Base-by-base conservation (phyloP, 371 early-diverging fungal genomes). In the Vairimorpha apis region DNA sequence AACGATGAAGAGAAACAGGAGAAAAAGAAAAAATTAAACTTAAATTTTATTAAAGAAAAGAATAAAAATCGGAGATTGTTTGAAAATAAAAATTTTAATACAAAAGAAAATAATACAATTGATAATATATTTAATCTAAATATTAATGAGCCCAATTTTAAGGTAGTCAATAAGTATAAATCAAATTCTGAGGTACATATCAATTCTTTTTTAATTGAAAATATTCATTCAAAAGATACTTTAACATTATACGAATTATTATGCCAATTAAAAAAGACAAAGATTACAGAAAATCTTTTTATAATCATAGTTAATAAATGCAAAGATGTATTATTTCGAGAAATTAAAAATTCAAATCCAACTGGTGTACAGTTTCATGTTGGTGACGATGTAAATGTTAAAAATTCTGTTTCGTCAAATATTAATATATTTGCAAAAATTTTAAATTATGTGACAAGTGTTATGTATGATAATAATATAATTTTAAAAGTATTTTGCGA, bases 341-440 rank as follows among this genome's bases (percentile, higher is more conserved):
- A 59, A 3, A 59, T 59, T 14, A 30, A 37, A 59, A 59, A 59
- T 35, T 4, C 7, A 33, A 59, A 35, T 23, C 32, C 32, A 35
- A 59, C 59, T n/a, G 59, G 59, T 4, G 16, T n/a, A 30, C 1
- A 23, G 12, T 59, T 10, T 59, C 35, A 37, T 35, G 2, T 16
- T 16, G n/a, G 59, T 7, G 59, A 59, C 35, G 59, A 59, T 35
- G n/a, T 23, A 4, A 37, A 35, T 59, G n/a, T 59, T 3, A 30
- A 21, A 59, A 59, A 59, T 35, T 14, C 3, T 16, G 37, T n/a
- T 23, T 23, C 32, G 2, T 10, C 16, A 1, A 59, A 59, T 23
- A 59, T 59, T 8, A 59, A 59, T 23, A 59, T 59, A n/a, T 59
- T 59, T 59, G 2, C 59, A 10, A 59, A 35, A 59, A 59, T 59